Conservation (phyloP, 2,329 filamentous ascomycete genomes). For the Fusarium coffeatum region DNA sequence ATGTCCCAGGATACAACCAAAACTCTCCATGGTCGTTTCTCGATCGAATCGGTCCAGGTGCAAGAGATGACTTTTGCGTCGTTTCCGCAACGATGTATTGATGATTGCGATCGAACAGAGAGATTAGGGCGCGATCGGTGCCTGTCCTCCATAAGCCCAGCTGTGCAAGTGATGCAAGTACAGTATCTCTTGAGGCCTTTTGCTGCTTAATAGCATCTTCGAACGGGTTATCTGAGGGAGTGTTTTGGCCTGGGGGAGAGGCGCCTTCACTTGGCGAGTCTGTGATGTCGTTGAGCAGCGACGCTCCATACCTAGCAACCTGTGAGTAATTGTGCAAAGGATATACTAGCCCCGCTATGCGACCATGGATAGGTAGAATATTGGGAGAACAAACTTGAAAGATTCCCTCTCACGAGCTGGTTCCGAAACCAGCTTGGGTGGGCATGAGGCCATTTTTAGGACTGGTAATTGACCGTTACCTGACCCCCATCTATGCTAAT, state of each 20-base stretch:
- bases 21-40: constrained; percentile 29
- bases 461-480: background rate
- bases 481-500: background rate
- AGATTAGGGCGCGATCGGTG: constrained; percentile 58
- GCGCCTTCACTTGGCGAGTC: constrained; percentile 17
- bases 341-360: background rate
- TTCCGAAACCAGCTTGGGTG: constrained; percentile 24
- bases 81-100: constrained; percentile 65
- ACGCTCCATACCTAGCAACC: constrained; percentile 23
- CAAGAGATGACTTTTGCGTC: constrained; percentile 53
- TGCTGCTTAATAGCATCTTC: background rate
- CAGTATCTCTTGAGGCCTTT: constrained; percentile 45
- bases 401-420: constrained; percentile 30
- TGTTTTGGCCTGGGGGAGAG: background rate
- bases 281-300: constrained; percentile 22
- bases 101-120: constrained; percentile 60
- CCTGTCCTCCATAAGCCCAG: constrained; percentile 58
- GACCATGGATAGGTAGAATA: background rate
- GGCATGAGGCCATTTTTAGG: constrained; percentile 14
- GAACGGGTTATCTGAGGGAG: background rate
- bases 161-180: constrained; percentile 62
- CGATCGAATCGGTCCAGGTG: constrained; percentile 44
- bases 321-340: background rate
- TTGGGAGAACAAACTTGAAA: constrained; percentile 24
- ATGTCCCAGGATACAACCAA: constrained; percentile 44